Conservation (phyloP, 106 monocot species). For the Gastrodia elata region DNA sequence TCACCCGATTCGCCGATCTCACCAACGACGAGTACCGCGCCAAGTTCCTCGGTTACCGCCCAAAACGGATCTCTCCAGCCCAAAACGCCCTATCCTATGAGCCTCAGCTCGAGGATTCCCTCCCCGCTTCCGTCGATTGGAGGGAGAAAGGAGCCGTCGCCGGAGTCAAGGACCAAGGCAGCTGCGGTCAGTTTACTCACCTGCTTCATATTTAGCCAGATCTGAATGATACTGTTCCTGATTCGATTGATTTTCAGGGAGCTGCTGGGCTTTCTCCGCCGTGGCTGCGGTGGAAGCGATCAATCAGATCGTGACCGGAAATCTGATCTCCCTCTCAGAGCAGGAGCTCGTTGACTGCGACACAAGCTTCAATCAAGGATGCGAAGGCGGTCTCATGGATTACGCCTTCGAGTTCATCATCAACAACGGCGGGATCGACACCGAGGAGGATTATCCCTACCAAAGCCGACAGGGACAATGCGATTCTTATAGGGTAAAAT, state of each 20-base stretch:
- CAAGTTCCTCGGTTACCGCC: slow-evolving; percentile 24
- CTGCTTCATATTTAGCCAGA: neutral
- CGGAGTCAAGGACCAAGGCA: slow-evolving; percentile 49
- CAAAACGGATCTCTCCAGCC: neutral
- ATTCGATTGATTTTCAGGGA: slow-evolving; percentile 19
- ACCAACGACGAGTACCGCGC: slow-evolving; percentile 56
- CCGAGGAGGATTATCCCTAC: slow-evolving; percentile 48
- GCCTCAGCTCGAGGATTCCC: slow-evolving; percentile 4
- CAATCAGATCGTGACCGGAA: slow-evolving; percentile 36
- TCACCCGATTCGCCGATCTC: slow-evolving; percentile 56
- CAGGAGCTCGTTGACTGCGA: slow-evolving; percentile 64
- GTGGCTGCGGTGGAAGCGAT: slow-evolving; percentile 49
- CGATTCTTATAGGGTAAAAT: slow-evolving; percentile 12
- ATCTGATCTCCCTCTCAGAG: slow-evolving; percentile 34
- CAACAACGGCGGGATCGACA: slow-evolving; percentile 46
- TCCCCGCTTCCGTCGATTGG: slow-evolving; percentile 54
- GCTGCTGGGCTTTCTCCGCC: slow-evolving; percentile 63
- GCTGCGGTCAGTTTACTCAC: slow-evolving; percentile 30
- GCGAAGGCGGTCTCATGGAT: slow-evolving; percentile 62
- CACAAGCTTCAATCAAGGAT: slow-evolving; percentile 33
- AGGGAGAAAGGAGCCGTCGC: slow-evolving; percentile 55
- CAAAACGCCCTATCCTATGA: slow-evolving; percentile 9
- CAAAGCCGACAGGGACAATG: slow-evolving; percentile 12
- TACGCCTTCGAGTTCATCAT: slow-evolving; percentile 53
- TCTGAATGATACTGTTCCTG: neutral